Evolutionary conservation across 208 protist genomes (phyloP), one percentile per base, ranked within the genome.

Genomic region (Wallacemonas rigidus): DNA sequence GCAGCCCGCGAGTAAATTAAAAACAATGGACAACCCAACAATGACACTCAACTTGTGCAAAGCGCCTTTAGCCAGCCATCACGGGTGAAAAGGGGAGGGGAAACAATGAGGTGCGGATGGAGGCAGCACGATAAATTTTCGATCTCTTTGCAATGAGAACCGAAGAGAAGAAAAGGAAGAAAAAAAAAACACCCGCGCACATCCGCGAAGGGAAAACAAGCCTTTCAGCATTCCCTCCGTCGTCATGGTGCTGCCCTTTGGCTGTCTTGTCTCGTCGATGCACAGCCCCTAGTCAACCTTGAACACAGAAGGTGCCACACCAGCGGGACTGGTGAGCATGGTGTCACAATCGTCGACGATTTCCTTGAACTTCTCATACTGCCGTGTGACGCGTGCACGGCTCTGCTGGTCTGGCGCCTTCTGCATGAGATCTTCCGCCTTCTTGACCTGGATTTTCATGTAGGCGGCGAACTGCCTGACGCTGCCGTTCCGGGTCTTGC

Each of bases 391-490:
- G 44, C 64, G 40, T 1, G 50, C 47, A 38, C 71, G 61, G 54
- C 80, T 17, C 62, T 72, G 43, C 15, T 45, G 43, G 17, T 79
- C 70, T 26, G 63, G 70, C 54, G 57, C 57, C 38, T 63, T 65
- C 7, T 68, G 38, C 45, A 78, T 35, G 26, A 62, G 60, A 17
- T 50, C 15, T 35, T 63, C 51, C 61, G 76, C 69, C 58, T 82
- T 71, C 39, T 71, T 77, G 9, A 48, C 64, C 1, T 83, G 76
- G 35, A 54, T 75, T 4, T 67, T 54, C 26, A 83, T 83, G 69
- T 83, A 90, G 35, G 45, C 57, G 15, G 80, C 45, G 74, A 90
- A 90, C 55, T 75, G 72, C 12, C 65, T 68, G n/a, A 90, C 55
- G 51, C 86, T 85, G 44, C 86, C 86, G 47, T 72, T 78, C 53